A percentile compares a stretch with the other conserved stretches of the same genome.
These are phyloP conservation scores for Zymoseptoria tritici DNA, from an alignment of 2,329 filamentous ascomycete species.

Conservation along the genomic window DNA sequence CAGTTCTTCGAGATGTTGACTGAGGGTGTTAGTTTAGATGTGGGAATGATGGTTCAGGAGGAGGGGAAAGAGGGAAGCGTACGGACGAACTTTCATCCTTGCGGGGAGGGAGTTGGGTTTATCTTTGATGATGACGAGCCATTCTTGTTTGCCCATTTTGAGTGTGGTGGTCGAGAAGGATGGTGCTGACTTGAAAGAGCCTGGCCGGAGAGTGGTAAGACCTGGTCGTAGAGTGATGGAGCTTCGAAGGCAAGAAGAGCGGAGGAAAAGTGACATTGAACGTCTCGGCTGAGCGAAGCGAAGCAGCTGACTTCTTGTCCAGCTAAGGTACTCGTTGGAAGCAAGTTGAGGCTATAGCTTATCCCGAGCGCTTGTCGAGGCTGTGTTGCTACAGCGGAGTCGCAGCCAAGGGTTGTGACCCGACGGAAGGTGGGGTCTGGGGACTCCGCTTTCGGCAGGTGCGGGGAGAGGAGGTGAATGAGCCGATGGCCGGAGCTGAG, in stretches of 20 bases:
- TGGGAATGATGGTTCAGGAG: not conserved
- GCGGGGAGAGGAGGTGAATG: not conserved
- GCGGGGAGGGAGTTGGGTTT: constrained; percentile 35
- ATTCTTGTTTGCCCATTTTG: constrained; percentile 38
- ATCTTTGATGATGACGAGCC: constrained; percentile 46
- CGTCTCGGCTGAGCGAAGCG: not conserved
- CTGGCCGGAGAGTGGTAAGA: not conserved
- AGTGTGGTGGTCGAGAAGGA: constrained; percentile 17
- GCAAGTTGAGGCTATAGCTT: not conserved
- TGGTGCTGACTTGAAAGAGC: not conserved
- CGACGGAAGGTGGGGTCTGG: not conserved
- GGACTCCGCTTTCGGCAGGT: not conserved
- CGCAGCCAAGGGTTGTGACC: not conserved
- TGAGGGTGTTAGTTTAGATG: constrained; percentile 9
- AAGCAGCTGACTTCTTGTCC: not conserved
- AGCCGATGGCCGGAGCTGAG: not conserved
- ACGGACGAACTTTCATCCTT: constrained; percentile 37
- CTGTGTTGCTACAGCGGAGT: not conserved
- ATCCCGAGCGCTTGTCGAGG: not conserved
- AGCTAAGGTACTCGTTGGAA: not conserved
- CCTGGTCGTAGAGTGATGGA: not conserved
- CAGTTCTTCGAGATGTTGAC: constrained; percentile 52
- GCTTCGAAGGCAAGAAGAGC: not conserved
- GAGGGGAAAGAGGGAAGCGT: constrained; percentile 9
- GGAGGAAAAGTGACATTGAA: not conserved